Base-by-base conservation (phyloP, 2,329 filamentous ascomycete species). In the Chlorencoelia australis region DNA sequence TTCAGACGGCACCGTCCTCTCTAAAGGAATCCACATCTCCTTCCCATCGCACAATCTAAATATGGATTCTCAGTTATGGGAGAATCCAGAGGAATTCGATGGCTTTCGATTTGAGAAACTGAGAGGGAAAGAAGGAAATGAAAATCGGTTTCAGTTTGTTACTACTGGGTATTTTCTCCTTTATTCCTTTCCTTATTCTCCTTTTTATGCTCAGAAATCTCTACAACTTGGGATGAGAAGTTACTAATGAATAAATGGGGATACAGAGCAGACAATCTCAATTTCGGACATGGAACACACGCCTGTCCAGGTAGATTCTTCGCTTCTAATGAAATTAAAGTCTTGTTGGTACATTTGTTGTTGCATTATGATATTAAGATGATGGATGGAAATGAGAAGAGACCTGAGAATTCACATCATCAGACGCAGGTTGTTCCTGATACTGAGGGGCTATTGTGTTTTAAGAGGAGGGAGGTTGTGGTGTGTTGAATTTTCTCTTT, bases 231-330 rank as follows among this genome's bases (percentile, higher is more conserved):
- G n/a, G n/a, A n/a, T n/a, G n/a, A n/a, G n/a, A n/a, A n/a, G n/a
- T n/a, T n/a, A n/a, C n/a, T n/a, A n/a, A n/a, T n/a, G n/a, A n/a
- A n/a, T n/a, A n/a, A n/a, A n/a, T n/a, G n/a, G n/a, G n/a, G n/a
- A n/a, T n/a, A n/a, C n/a, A n/a, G 21, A 24, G n/a, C 41, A 27
- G 48, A 53, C 4, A 52, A 50, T 28, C 46, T 54, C 30, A 32
- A 39, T 10, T 64, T 62, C 39, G 60, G 61, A 6, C 53, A 63
- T 41, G 61, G 61, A 15, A 52, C 55, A 35, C 59, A 63, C 31
- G 60, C 60, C 9, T 65, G 62, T 18, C 62, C 62, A 0, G 61
- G 62, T 0, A 48, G 61, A 2, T 64, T 63, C 48, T 51, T 62
- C 25, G 57, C 58, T 5, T 53, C 52, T 19, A 55, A 55, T 30